Conservation (phyloP, 768 basidiomycete genomes). For the Tubosaeta sp. region DNA sequence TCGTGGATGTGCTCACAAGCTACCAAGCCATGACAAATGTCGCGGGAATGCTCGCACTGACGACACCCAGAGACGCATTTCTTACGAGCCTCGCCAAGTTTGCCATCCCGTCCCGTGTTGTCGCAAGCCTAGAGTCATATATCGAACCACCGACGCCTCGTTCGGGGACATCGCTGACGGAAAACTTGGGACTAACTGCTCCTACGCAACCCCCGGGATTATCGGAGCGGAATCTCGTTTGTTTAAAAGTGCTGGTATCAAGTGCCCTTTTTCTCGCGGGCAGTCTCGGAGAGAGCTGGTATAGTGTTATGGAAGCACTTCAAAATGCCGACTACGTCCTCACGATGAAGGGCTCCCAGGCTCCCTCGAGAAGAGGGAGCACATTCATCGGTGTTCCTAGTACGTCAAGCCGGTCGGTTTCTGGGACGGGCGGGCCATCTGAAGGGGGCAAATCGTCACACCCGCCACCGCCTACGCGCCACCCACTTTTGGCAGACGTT, state of each 20-base stretch:
- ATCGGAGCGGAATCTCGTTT: slow-evolving; percentile 87
- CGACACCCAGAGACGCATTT: slow-evolving; percentile 91
- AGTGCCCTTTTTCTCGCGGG: slow-evolving; percentile 80
- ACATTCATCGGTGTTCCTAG: slow-evolving; percentile 30
- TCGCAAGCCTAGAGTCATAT: slow-evolving; percentile 72
- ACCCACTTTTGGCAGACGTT: slow-evolving; percentile 66
- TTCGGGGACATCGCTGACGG: slow-evolving; percentile 53
- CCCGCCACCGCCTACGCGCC: slow-evolving; percentile 32
- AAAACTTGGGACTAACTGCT: slow-evolving; percentile 59
- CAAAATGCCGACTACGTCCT: slow-evolving; percentile 96
- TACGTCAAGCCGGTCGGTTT: slow-evolving; percentile 37
- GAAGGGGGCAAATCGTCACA: slow-evolving; percentile 19
- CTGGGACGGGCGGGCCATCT: slow-evolving; percentile 23
- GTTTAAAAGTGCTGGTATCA: slow-evolving; percentile 76
- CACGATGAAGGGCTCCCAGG: slow-evolving; percentile 49
- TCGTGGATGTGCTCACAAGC: slow-evolving; percentile 78
- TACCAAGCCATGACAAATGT: slow-evolving; percentile 84
- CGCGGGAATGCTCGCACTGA: slow-evolving; percentile 81
- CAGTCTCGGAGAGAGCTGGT: slow-evolving; percentile 89
- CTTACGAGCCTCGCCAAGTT: slow-evolving; percentile 86
- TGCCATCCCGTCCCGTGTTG: slow-evolving; percentile 86
- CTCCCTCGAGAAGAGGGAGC: slow-evolving; percentile 31
- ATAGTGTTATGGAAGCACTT: slow-evolving; percentile 80
- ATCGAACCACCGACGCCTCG: slow-evolving; percentile 56
- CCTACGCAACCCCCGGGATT: slow-evolving; percentile 63